Conservation (phyloP, 495 filamentous ascomycete species). For the Bacidia rubella region DNA sequence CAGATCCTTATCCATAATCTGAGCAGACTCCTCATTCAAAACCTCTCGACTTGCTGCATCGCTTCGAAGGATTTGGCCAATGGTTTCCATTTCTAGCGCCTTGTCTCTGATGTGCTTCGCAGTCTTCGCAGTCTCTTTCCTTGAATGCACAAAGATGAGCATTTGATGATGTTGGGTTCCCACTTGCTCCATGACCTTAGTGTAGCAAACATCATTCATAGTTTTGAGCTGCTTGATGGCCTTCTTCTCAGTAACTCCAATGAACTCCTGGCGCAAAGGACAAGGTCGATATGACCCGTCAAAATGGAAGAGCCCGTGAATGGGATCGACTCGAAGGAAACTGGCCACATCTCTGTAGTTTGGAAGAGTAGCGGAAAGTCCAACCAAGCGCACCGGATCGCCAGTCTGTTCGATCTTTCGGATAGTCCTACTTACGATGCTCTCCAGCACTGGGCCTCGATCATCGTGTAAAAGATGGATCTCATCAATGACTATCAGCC, state of each 20-base stretch:
- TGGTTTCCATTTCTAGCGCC: conserved; percentile 88
- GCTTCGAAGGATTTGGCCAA: conserved; percentile 84
- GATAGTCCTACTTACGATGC: conserved; percentile 89
- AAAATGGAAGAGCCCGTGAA: conserved; percentile 86
- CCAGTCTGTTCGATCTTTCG: conserved; percentile 86
- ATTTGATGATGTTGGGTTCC: conserved; percentile 85
- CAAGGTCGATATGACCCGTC: conserved; percentile 90
- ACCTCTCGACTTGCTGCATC: conserved; percentile 88
- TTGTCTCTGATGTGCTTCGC: conserved; percentile 93
- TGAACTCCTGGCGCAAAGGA: conserved; percentile 89
- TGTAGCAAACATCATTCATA: conserved; percentile 99
- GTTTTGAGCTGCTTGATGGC: conserved; percentile 98
- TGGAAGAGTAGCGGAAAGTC: conserved; percentile 86
- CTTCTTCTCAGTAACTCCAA: conserved; percentile 95
- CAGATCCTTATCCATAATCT: conserved; percentile 70
- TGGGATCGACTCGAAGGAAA: conserved; percentile 82
- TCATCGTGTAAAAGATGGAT: conserved; percentile 97
- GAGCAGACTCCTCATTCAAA: conserved; percentile 68
- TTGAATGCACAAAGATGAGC: conserved; percentile 96
- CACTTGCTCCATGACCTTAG: conserved; percentile 93
- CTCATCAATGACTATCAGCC: conserved; percentile 92
- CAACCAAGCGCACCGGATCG: conserved; percentile 78
- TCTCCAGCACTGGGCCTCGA: conserved; percentile 90
- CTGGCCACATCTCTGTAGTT: conserved; percentile 95
- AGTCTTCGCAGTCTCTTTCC: conserved; percentile 96